Base-by-base conservation (phyloP, 306 rosid genomes). In the Cicer cuneatum region DNA sequence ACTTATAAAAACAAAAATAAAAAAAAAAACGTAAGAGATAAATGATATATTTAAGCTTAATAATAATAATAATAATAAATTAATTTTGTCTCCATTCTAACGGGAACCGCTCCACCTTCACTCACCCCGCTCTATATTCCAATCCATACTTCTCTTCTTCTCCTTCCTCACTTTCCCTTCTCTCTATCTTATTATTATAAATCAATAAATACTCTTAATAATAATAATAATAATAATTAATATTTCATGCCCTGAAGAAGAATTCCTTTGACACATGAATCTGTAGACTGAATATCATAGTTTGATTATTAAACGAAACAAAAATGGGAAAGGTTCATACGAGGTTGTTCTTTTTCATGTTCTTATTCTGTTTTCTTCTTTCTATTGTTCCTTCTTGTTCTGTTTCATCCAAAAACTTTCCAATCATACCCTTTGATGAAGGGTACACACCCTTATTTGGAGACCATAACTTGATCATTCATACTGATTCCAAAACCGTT, bases 381-480 rank as follows among this genome's bases (percentile, higher is more conserved):
- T 60, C 58, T 8, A 59, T 83, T 79, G 7, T 84, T 11, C 83
- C 54, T 79, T 83, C 85, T 88, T 90, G 80, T 42, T 84, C 88
- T 88, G 92, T 78, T 18, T 84, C 87, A 24, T 13, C 72, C 21
- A 45, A 18, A 16, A 86, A 82, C 14, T 74, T 91, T 12, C 96
- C 98, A 39, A 79, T 86, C 59, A 73, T 84, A 38, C 47, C 90
- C 57, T 93, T 93, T 70, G 96, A 93, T 21, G 98, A 93, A 81
- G 98, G 98, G 10, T 93, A 91, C 41, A 71, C 82, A 51, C 91
- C 74, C 15, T 86, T 93, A 49, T 93, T 93, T 78, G 98, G 98
- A 46, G 96, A 91, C 52, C 75, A 81, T 46, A 91, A 93, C 79
- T 82, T 93, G 57, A 73, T 75, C 58, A 70, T 91, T 76, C 90